Percentiles rank a stretch among this genome's conserved stretches.
Conservation (phyloP, 202 grass and related monocot genomes). For the Setaria italica region DNA sequence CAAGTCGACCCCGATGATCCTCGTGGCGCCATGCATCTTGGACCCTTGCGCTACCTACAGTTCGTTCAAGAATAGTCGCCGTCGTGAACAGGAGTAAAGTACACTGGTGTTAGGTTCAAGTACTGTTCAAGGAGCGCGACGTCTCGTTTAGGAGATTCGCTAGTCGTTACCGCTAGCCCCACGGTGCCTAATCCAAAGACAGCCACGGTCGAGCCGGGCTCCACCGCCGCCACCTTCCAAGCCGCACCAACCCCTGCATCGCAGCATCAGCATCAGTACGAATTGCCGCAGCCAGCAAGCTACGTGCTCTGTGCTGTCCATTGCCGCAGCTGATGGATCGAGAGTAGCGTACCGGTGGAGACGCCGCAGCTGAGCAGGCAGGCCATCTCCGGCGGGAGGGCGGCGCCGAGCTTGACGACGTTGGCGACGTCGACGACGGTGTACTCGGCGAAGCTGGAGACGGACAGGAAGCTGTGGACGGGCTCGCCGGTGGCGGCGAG, state of each 20-base stretch:
- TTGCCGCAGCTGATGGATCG: no score
- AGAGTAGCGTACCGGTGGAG: conserved; percentile 51
- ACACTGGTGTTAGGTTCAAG: background rate
- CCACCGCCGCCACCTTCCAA: conserved; percentile 65
- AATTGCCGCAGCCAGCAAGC: background rate
- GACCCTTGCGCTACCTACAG: conserved; percentile 69
- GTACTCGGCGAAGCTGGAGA: conserved; percentile 78
- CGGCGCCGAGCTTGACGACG: conserved; percentile 51
- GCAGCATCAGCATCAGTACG: background rate
- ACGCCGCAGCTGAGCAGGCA: conserved; percentile 75
- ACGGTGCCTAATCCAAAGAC: conserved; percentile 71
- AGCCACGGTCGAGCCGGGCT: conserved; percentile 57
- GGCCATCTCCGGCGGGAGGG: conserved; percentile 57
- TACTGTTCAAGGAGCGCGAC: background rate
- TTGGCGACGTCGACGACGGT: conserved; percentile 64
- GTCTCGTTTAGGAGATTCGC: background rate
- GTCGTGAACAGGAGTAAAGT: background rate
- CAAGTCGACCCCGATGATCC: conserved; percentile 71
- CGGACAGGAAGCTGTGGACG: conserved; percentile 48
- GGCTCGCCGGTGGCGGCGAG: conserved; percentile 49
- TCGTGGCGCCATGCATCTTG: conserved; percentile 59
- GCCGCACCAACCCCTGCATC: conserved; percentile 67
- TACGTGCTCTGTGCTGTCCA: background rate
- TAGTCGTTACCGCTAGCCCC: conserved; percentile 57
- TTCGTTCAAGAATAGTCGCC: background rate